Percentiles rank a stretch among this genome's conserved stretches.
Conservation (phyloP, 805 yeast species). For the Yamadazyma sp. region DNA sequence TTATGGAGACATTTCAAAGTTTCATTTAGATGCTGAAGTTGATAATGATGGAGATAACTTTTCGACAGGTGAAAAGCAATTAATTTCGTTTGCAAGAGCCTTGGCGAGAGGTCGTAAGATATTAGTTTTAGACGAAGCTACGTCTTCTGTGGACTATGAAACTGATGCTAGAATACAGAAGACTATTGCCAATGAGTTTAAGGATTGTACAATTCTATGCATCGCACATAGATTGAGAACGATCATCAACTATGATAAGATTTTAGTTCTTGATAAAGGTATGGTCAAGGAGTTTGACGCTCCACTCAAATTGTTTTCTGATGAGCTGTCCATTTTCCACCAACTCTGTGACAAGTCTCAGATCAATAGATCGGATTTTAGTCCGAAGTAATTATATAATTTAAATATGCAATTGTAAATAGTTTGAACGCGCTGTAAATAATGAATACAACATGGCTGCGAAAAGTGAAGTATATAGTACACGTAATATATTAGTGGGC, state of each 20-base stretch:
- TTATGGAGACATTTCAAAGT: slow-evolving; percentile 14
- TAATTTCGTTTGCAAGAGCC: slow-evolving; percentile 81
- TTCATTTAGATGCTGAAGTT: slow-evolving; percentile 44
- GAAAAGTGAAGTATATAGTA: no score
- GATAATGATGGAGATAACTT: slow-evolving; percentile 71
- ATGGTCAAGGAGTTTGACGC: slow-evolving; percentile 70
- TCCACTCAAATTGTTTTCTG: slow-evolving; percentile 60
- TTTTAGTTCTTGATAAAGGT: slow-evolving; percentile 81
- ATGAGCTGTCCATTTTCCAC: slow-evolving; percentile 54
- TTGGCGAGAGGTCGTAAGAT: slow-evolving; percentile 71
- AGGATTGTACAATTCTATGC: slow-evolving; percentile 71
- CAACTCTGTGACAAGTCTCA: slow-evolving; percentile 62
- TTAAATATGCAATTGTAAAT: background rate
- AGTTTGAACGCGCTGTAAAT: no score
- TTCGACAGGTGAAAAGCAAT: slow-evolving; percentile 74
- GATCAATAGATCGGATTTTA: slow-evolving; percentile 46
- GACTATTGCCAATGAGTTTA: slow-evolving; percentile 66
- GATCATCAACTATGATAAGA: slow-evolving; percentile 69
- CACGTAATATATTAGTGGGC: no score
- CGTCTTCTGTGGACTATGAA: slow-evolving; percentile 77
- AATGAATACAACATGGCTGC: no score
- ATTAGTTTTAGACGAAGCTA: slow-evolving; percentile 80
- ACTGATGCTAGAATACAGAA: slow-evolving; percentile 77
- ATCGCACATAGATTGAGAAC: slow-evolving; percentile 85
- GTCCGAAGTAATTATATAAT: no score